Conservation (phyloP, 2,329 filamentous ascomycete species). For the Cytospora piceicola region DNA sequence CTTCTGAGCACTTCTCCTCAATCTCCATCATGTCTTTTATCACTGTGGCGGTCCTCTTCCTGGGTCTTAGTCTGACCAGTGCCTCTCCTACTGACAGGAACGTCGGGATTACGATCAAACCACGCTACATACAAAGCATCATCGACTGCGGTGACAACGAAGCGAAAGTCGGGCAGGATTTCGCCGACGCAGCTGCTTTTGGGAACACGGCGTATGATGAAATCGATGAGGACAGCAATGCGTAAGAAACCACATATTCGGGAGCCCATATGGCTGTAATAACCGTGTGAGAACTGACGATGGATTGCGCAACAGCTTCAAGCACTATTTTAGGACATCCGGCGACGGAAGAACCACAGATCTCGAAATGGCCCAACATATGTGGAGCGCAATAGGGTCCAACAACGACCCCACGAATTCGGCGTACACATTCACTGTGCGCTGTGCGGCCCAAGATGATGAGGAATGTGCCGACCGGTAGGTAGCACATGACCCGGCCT, state of each 20-base stretch:
- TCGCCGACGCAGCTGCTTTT: slow-evolving; percentile 22
- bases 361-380: slow-evolving; percentile 1
- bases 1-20: slow-evolving; percentile 2
- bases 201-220: slow-evolving; percentile 13
- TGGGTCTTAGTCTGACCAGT: slow-evolving; percentile 1
- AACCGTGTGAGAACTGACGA: slow-evolving; percentile 5
- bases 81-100: background rate
- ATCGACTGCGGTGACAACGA: slow-evolving; percentile 1
- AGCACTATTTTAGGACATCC: slow-evolving; percentile 20
- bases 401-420: slow-evolving; percentile 16
- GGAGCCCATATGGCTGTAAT: slow-evolving; percentile 1
- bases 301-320: slow-evolving; percentile 13
- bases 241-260: slow-evolving; percentile 14
- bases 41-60: background rate
- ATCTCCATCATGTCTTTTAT: background rate
- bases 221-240: slow-evolving; percentile 14
- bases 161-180: slow-evolving; percentile 20
- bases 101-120: background rate
- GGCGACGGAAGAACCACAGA: slow-evolving; percentile 13
- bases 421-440: slow-evolving; percentile 21
- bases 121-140: background rate
- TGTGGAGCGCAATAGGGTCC: slow-evolving; percentile 15
- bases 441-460: slow-evolving; percentile 22
- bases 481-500: slow-evolving; percentile 3
- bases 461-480: slow-evolving; percentile 21